Conservation (phyloP, 2,329 filamentous ascomycete genomes). For the Stromatinia cepivora region DNA sequence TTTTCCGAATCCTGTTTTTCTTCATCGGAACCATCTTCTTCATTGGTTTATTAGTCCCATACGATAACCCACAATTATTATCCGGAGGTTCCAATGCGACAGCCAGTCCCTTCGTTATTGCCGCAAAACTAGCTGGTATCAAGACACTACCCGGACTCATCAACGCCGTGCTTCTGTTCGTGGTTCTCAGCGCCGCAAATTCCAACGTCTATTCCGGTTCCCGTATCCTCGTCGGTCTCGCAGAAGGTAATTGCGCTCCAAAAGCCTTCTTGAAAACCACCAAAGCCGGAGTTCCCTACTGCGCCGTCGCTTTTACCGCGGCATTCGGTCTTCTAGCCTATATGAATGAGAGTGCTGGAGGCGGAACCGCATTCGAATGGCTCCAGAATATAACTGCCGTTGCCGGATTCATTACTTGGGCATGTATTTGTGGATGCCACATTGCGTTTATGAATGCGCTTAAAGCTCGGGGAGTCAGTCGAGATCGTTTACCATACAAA, state of each 20-base stretch:
- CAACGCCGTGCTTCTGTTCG: conserved; percentile 61
- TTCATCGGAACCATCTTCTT: conserved; percentile 54
- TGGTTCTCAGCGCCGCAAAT: conserved; percentile 59
- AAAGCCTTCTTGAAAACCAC: conserved; percentile 53
- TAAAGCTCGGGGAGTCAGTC: conserved; percentile 55
- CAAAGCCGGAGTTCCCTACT: conserved; percentile 53
- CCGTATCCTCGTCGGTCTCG: conserved; percentile 57
- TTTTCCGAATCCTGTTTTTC: conserved; percentile 54
- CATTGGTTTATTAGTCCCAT: conserved; percentile 60
- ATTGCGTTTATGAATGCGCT: conserved; percentile 65
- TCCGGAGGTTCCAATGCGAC: conserved; percentile 55
- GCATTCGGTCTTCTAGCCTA: conserved; percentile 65
- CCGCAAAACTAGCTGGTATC: conserved; percentile 59
- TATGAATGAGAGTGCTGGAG: conserved; percentile 61
- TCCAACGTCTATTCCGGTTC: conserved; percentile 59
- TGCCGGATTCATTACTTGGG: conserved; percentile 70
- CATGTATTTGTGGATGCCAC: conserved; percentile 64
- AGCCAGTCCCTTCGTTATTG: conserved; percentile 58
- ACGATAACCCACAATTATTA: conserved; percentile 50
- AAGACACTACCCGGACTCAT: conserved; percentile 57
- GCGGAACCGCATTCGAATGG: conserved; percentile 68
- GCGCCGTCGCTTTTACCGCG: conserved; percentile 55
- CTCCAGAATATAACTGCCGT: conserved; percentile 69
- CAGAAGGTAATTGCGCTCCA: conserved; percentile 57
- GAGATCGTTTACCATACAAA: conserved; percentile 58